Evolutionary conservation across 768 basidiomycete species (phyloP).

Genomic region (Gyrodon lividus): DNA sequence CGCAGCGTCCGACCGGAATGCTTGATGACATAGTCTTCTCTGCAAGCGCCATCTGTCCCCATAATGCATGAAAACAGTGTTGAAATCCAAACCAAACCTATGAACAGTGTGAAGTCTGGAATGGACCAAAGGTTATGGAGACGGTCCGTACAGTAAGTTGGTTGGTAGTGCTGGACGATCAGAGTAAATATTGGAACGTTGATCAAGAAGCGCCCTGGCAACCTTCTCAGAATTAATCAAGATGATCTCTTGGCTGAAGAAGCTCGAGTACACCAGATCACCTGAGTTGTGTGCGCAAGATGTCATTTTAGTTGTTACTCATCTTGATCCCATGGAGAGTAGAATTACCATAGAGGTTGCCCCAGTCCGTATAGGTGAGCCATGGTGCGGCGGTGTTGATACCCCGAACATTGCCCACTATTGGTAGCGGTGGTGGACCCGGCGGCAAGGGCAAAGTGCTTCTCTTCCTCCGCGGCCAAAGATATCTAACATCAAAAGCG

Average conservation of each 20-base stretch:
- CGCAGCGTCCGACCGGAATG: conserved; percentile 28
- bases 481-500: conserved; percentile 2
- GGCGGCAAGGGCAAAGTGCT: conserved; percentile 15
- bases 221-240: conserved; percentile 28
- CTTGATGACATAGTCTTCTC: conserved; percentile 36
- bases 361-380: conserved; percentile 22
- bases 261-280: conserved; percentile 23
- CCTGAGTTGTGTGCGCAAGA: conserved; percentile 9
- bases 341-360: conserved; percentile 13
- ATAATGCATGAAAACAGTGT: conserved; percentile 34
- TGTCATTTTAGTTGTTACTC: neutral
- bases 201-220: conserved; percentile 25
- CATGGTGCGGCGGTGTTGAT: conserved; percentile 14
- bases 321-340: neutral
- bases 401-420: conserved; percentile 20
- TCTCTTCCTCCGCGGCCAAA: conserved; percentile 5
- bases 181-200: conserved; percentile 29
- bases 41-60: conserved; percentile 38
- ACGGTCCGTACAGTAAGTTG: conserved; percentile 16
- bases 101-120: neutral
- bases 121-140: neutral
- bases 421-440: conserved; percentile 18
- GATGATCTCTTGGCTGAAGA: conserved; percentile 24
- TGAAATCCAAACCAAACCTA: conserved; percentile 35
- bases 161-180: conserved; percentile 30